A percentile compares a stretch with the other conserved stretches of the same genome.
phyloP scores from a whole-genome alignment of 2,329 filamentous ascomycete genomes.

The Venturia aucupariae region DNA sequence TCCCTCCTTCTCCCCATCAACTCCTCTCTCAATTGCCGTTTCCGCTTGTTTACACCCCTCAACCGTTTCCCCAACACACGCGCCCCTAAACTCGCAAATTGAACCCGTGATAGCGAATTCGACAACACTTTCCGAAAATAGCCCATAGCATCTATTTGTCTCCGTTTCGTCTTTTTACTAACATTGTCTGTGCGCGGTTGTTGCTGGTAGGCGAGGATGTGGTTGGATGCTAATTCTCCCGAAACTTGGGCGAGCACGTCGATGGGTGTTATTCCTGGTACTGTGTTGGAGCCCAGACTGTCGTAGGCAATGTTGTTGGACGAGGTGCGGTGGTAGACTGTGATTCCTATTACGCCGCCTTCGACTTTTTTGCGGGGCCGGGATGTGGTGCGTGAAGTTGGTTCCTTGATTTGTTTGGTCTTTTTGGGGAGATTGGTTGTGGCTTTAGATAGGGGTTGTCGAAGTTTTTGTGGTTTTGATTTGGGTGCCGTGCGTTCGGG shows the following conservation, averaged over 20 bases:
- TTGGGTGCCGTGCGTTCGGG: background rate
- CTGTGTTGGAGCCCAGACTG: constrained; percentile 32
- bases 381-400: background rate
- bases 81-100: constrained; percentile 43
- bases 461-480: background rate
- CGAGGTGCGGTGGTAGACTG: constrained; percentile 51
- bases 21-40: constrained; percentile 36
- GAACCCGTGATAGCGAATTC: constrained; percentile 41
- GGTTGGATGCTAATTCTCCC: constrained; percentile 3
- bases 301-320: constrained; percentile 33
- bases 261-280: constrained; percentile 9
- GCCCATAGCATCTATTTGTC: constrained; percentile 39
- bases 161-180: constrained; percentile 32
- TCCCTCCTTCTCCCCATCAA: constrained; percentile 39
- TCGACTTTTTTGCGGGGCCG: constrained; percentile 2
- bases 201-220: background rate
- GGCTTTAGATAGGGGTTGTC: background rate
- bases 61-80: constrained; percentile 37
- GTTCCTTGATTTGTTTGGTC: background rate
- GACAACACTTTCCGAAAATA: constrained; percentile 40
- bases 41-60: constrained; percentile 36
- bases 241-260: constrained; percentile 15
- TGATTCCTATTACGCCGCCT: constrained; percentile 40
- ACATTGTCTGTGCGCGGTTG: constrained; percentile 28
- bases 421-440: constrained; percentile 4